Base-by-base conservation (phyloP, 2,329 filamentous ascomycete genomes). In the Exophiala sideris region DNA sequence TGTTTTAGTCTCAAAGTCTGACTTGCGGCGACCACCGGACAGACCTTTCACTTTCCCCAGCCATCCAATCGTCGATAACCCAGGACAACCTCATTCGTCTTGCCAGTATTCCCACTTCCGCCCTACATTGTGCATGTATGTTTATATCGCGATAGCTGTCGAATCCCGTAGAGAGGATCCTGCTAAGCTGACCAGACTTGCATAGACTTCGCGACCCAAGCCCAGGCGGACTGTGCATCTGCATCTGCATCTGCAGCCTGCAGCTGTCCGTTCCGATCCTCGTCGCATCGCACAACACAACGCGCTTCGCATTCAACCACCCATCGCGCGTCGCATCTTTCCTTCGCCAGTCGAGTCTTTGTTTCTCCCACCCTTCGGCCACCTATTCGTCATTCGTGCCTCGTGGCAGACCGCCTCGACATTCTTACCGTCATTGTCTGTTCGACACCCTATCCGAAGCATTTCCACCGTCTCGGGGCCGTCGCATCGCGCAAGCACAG, bases 251-350 rank as follows among this genome's bases (percentile, higher is more conserved):
- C 46, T 24, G 35, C 36, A n/a, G 38, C 40, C 48, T 51, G 57
- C 57, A 60, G 57, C 57, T 60, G 54, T 57, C 57, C 57, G 57
- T 53, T 39, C 54, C 54, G 56, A 39, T 48, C 56, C 52, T 58
- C 54, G 50, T 57, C 54, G 50, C 54, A 57, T 53, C 50, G 34
- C 45, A 40, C 50, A 51, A 38, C 51, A 51, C 21, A 29, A 10
- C 29, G 41, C 21, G 41, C 41, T 44, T 44, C 42, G 42, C 36
- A 45, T 20, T 21, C 47, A 44, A 24, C 41, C 41, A 44, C 41
- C 21, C 41, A 12, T 29, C 24, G 42, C 46, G 41, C 44, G 36
- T 55, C 29, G 50, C 50, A 42, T 29, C 24, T 29, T 29, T 29
- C 24, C 24, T 29, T 34, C 35, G 18, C 35, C 35, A 50, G 48